phyloP scores from a whole-genome alignment of 768 basidiomycete species.

The Suillus placidus region DNA sequence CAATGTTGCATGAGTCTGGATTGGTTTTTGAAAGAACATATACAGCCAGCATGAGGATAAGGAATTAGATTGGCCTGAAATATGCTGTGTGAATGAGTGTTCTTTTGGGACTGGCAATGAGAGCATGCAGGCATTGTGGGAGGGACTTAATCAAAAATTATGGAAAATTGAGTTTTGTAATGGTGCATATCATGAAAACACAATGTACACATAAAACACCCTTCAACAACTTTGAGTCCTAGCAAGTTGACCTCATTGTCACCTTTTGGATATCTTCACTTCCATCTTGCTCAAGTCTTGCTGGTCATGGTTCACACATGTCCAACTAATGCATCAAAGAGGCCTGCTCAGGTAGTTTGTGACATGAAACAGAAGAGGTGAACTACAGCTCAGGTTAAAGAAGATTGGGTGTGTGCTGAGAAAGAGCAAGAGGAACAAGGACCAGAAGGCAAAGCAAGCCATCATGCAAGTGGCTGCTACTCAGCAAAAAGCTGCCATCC shows the following conservation, averaged over 20 bases:
- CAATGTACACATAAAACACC: too few species aligned
- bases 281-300: too few species aligned
- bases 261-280: too few species aligned
- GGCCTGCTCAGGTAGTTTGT: not conserved
- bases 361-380: not conserved
- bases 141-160: too few species aligned
- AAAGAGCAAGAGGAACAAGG: not conserved
- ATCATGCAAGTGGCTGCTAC: not conserved
- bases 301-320: not conserved
- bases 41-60: not conserved
- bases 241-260: too few species aligned
- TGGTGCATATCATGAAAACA: too few species aligned
- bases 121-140: too few species aligned
- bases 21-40: not conserved
- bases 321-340: not conserved
- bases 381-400: not conserved
- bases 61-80: not conserved
- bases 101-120: too few species aligned
- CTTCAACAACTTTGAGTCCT: too few species aligned
- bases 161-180: too few species aligned
- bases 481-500: not conserved
- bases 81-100: not conserved
- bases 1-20: not conserved
- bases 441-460: not conserved
- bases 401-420: not conserved